These are phyloP conservation scores for Schizothecium vesticola DNA, from an alignment of 495 filamentous ascomycete species.

Conservation along the genomic window DNA sequence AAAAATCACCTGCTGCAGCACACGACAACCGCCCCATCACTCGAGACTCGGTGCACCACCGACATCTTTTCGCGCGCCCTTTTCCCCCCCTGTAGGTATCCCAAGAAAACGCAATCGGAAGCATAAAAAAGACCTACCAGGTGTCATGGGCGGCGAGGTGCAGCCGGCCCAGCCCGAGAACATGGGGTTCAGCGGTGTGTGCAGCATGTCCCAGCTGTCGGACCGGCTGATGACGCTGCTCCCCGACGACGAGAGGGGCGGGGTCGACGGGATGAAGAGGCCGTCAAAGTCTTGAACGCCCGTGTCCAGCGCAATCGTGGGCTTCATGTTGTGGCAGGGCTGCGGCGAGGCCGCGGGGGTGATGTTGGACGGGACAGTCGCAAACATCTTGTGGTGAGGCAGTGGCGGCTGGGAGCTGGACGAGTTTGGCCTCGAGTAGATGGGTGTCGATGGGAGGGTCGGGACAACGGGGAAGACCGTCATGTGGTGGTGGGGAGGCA, in stretches of 20 bases:
- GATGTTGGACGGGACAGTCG: conserved; percentile 51
- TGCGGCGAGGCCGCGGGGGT: conserved; percentile 77
- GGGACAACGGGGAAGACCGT: conserved; percentile 49
- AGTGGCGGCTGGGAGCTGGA: conserved; percentile 55
- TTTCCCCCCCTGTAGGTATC: neutral
- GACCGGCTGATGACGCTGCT: conserved; percentile 77
- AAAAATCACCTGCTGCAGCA: conserved; percentile 9
- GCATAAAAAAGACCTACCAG: conserved; percentile 62
- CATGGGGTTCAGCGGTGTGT: conserved; percentile 74
- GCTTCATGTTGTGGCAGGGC: conserved; percentile 59
- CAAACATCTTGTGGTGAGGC: conserved; percentile 53
- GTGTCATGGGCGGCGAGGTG: conserved; percentile 82
- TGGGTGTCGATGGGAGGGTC: conserved; percentile 56
- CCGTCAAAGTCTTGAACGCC: conserved; percentile 62
- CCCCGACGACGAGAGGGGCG: conserved; percentile 76
- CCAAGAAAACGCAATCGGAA: conserved; percentile 11
- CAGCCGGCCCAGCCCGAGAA: conserved; percentile 70
- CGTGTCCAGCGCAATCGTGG: conserved; percentile 73
- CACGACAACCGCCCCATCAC: neutral
- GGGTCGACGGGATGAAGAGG: conserved; percentile 79
- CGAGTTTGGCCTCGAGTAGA: conserved; percentile 71
- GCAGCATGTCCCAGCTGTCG: conserved; percentile 68
- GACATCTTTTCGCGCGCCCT: neutral
- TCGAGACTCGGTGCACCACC: neutral
- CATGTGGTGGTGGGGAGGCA: conserved; percentile 52